Evolutionary conservation across 106 monocot species (phyloP), one percentile per base, ranked within the genome.

Genomic region (Dendrobium huoshanense): DNA sequence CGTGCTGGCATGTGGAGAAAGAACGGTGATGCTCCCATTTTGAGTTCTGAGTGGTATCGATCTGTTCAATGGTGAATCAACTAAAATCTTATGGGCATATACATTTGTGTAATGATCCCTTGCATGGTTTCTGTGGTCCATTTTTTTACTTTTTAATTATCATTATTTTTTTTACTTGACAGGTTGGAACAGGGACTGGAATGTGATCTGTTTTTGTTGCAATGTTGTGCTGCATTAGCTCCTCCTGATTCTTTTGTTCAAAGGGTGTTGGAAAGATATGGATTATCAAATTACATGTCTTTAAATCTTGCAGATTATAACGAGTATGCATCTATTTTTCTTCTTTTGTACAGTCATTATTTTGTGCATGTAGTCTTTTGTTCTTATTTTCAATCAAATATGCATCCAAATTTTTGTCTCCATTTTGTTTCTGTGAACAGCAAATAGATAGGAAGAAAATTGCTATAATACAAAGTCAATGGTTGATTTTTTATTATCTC

Each of bases 1-100:
- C 93, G 79, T 81, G 92, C 95, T 68, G 99, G 99, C 75, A 99
- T 95, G 99, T 99, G 99, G 99, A 85, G 93, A 44, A 98, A 83
- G 80, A 98, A 95, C 91, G 88, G 92, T 64, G 99, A 99, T 95
- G 87, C 89, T 24, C 85, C 85, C 76, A 86, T 86, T 55, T 72
- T 90, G 42, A 79, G 81, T 59, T 81, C 82, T 72, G 93, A 99
- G 67, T 90, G 82, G 79, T 99, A 99, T 85, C 88, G 83, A 77
- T 78, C 67, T 83, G 86, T 88, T 0, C 85, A 79, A 84, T 90
- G 92, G 95, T 95, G 76, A 86, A 79, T 80, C 33, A 55, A 31
- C 20, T 22, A 5, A 76, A 49, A 20, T 48, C 11, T 49, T 41
- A 25, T 49, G 22, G 27, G 49, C 25, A 25, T 76, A 40, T 19